phyloP scores from a whole-genome alignment of 345 rosid genomes.

The Moricandia arvensis region DNA sequence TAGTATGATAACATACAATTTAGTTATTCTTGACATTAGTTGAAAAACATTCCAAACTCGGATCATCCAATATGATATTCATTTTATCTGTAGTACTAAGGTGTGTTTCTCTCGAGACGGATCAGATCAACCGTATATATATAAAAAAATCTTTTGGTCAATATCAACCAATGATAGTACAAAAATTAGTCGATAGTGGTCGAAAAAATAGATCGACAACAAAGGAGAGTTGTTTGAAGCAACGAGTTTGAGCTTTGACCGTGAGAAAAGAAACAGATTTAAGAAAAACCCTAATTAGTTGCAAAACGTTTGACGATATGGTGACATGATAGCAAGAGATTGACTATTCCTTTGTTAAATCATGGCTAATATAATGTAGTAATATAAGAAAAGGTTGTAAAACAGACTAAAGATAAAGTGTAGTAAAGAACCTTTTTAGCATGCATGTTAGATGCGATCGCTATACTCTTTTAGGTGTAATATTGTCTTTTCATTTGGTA shows the following conservation, averaged over 20 bases:
- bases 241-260: neutral
- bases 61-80: too few relatives aligned
- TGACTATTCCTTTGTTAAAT: neutral
- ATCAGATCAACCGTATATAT: too few relatives aligned
- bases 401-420: neutral
- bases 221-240: constrained; percentile 7
- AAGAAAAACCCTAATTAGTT: neutral
- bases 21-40: too few relatives aligned
- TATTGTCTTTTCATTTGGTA: neutral
- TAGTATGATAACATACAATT: too few relatives aligned
- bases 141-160: neutral
- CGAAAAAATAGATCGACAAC: neutral
- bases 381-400: neutral
- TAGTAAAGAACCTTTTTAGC: constrained; percentile 20
- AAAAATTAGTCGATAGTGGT: neutral
- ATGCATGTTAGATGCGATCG: constrained; percentile 24
- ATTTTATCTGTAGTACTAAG: too few relatives aligned
- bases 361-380: neutral
- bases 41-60: too few relatives aligned
- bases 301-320: neutral
- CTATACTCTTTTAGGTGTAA: constrained; percentile 1
- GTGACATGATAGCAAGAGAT: neutral
- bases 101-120: too few relatives aligned
- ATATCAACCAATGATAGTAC: neutral
- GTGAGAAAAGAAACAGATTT: neutral